These are phyloP conservation scores for Taiozyma sp. DNA, from an alignment of 1,139 yeast genomes.

Conservation along the genomic window DNA sequence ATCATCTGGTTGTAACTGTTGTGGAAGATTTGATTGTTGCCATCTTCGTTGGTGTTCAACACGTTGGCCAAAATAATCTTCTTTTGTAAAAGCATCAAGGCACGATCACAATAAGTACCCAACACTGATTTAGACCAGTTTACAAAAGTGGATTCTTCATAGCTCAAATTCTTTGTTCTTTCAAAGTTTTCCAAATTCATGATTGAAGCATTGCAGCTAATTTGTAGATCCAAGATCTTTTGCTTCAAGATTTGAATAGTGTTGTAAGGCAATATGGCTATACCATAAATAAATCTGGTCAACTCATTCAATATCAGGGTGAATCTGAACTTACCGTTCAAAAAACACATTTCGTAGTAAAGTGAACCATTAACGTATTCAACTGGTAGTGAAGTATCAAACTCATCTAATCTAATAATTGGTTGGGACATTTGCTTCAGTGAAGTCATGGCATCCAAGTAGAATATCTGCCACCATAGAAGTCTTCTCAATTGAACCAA, in stretches of 20 bases:
- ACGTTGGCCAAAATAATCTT: slow-evolving; percentile 32
- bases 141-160: slow-evolving; percentile 40
- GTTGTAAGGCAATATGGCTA: slow-evolving; percentile 21
- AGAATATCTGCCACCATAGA: slow-evolving; percentile 63
- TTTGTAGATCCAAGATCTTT: slow-evolving; percentile 44
- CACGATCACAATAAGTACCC: slow-evolving; percentile 51
- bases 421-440: slow-evolving; percentile 56
- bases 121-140: slow-evolving; percentile 43
- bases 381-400: slow-evolving; percentile 50
- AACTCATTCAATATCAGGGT: slow-evolving; percentile 48
- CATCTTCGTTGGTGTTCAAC: slow-evolving; percentile 21
- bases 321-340: slow-evolving; percentile 49
- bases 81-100: slow-evolving; percentile 48
- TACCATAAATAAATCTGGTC: slow-evolving; percentile 23
- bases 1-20: slow-evolving; percentile 23
- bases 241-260: slow-evolving; percentile 41
- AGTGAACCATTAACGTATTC: slow-evolving; percentile 29
- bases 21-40: slow-evolving; percentile 20
- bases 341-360: slow-evolving; percentile 29
- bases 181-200: slow-evolving; percentile 25
- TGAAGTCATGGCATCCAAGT: slow-evolving; percentile 52
- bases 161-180: slow-evolving; percentile 25
- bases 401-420: slow-evolving; percentile 46
- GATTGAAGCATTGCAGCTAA: slow-evolving; percentile 43
- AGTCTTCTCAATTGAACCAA: slow-evolving; percentile 47